Conservation (phyloP, 768 basidiomycete species). For the Podaxis mareebaensis region DNA sequence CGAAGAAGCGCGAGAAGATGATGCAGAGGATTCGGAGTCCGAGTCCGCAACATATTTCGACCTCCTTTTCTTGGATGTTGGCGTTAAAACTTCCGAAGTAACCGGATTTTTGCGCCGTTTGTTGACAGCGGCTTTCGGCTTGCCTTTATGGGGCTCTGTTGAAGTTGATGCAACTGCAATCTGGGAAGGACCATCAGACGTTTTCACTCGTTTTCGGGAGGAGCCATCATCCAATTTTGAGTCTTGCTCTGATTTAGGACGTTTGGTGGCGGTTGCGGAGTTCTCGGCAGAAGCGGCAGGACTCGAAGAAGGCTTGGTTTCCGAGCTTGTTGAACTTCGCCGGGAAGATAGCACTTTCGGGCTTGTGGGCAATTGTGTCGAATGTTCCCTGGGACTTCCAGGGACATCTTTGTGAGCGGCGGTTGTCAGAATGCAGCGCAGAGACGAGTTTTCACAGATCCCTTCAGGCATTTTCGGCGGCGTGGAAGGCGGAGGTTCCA, state of each 20-base stretch:
- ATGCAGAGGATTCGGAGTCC: slow-evolving; percentile 5
- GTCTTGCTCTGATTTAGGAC: not conserved
- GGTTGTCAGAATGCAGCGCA: not conserved
- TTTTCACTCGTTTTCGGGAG: slow-evolving; percentile 10
- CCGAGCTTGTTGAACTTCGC: not conserved
- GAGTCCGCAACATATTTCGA: slow-evolving; percentile 7
- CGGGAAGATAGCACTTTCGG: not conserved
- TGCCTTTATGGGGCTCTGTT: not conserved
- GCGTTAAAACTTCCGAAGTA: not conserved
- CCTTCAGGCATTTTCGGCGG: not conserved
- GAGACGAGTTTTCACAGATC: not conserved
- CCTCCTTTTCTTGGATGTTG: not conserved
- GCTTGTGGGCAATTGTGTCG: not conserved
- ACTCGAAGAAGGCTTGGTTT: not conserved
- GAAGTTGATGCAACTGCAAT: not conserved
- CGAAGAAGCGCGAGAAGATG: slow-evolving; percentile 10
- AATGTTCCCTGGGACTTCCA: not conserved
- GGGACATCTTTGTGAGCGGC: not conserved
- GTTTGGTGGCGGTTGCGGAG: not conserved
- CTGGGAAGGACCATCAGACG: not conserved
- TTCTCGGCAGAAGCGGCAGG: not conserved
- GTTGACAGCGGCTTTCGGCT: not conserved
- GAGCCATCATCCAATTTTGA: not conserved
- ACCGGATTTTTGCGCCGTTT: slow-evolving; percentile 3
- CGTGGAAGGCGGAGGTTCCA: not conserved